Evolutionary conservation across 1,284 basidiomycete species (phyloP), one percentile per base, ranked within the genome.

Genomic region (Irpex sp.): DNA sequence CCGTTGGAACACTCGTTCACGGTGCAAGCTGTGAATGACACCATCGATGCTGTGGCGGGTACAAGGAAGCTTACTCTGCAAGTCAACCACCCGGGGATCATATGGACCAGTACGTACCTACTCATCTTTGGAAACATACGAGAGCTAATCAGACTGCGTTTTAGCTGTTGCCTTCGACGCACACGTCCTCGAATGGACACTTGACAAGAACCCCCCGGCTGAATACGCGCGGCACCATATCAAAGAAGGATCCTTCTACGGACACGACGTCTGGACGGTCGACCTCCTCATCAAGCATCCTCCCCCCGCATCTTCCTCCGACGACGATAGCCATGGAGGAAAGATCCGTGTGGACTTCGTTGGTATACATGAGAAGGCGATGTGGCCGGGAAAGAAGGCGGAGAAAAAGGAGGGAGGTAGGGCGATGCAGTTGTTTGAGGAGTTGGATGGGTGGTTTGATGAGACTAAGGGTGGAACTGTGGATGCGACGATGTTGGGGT

Each of bases 161-260:
- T n/a, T 33, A 84, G 94, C 93, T 1, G 83, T 99, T 58, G 91
- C 94, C 0, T 98, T 99, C 69, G 90, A 96, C 59, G 96, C 94
- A 0, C 90, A 97, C 64, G 92, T 99, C 6, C 73, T 96, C n/a
- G 77, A 83, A 59, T 98, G 96, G 96, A 89, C 83, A 36, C 79
- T 94, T 47, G 90, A 93, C 68, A 78, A 87, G 64, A 82, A 84
- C 61, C 90, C 92, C 0, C 92, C 93, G 0, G 74, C 83, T 54
- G 84, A 87, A 63, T 79, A 83, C 67, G 83, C 83, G n/a, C 82
- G 94, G 6, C 96, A 98, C 72, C 92, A 95, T 69, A 84, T 98
- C 75, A 98, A 96, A 73, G 91, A 94, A 72, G 91, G 85, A 0
- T 93, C 91, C 3, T 92, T 91, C 72, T 90, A 91, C 67, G 90